Evolutionary conservation across 1,284 basidiomycete species (phyloP).

Genomic region (Mycosarcoma mackinlayi): DNA sequence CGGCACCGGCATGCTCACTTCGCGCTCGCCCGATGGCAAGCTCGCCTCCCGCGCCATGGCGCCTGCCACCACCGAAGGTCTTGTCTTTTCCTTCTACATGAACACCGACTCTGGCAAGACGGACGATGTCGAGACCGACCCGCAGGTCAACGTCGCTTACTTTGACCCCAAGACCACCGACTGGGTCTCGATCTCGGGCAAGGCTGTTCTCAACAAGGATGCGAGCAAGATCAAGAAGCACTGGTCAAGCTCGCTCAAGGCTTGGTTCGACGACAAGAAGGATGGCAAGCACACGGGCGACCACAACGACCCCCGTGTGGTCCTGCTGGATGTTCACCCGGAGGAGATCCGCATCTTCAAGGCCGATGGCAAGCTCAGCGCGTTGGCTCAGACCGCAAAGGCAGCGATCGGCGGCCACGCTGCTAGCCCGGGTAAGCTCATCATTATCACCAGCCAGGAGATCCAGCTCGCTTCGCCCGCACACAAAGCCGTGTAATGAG

Average conservation of each 20-base stretch:
- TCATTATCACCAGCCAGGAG: conserved; percentile 76
- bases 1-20: conserved; percentile 78
- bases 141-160: conserved; percentile 70
- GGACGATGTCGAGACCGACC: conserved; percentile 52
- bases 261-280: conserved; percentile 87
- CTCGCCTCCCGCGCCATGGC: conserved; percentile 87
- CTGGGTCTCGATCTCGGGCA: conserved; percentile 87
- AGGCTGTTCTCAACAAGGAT: conserved; percentile 70
- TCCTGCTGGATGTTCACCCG: conserved; percentile 82
- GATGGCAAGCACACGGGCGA: conserved; percentile 88
- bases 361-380: conserved; percentile 51
- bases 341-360: conserved; percentile 72
- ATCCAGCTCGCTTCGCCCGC: conserved; percentile 70
- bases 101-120: conserved; percentile 62
- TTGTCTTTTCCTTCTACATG: conserved; percentile 67
- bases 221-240: conserved; percentile 60
- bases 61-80: conserved; percentile 74
- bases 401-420: conserved; percentile 74
- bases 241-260: conserved; percentile 65
- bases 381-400: conserved; percentile 71
- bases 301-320: conserved; percentile 81
- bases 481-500: conserved; percentile 33
- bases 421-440: conserved; percentile 75
- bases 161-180: conserved; percentile 78
- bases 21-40: conserved; percentile 78